Percentiles rank a stretch among this genome's conserved stretches.
phyloP scores from a whole-genome alignment of 306 rosid species.

The Canavalia ensiformis region DNA sequence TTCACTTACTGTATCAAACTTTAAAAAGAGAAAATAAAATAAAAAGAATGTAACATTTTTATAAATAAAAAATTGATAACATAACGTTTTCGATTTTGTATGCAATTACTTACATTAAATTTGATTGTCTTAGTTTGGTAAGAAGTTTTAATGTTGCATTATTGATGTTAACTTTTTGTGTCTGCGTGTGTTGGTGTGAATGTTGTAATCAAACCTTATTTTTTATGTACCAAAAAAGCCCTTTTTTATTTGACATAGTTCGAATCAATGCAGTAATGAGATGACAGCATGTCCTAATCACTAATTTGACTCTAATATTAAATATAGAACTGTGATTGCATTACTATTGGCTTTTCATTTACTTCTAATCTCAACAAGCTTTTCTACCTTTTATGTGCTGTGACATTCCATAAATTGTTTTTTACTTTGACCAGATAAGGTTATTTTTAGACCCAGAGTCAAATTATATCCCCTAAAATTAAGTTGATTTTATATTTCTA shows the following conservation, averaged over 20 bases:
- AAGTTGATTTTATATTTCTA: background rate
- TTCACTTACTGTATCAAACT: too few relatives aligned
- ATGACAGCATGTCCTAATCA: background rate
- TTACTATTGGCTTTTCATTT: slow-evolving; percentile 1
- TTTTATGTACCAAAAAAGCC: too few relatives aligned
- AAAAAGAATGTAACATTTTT: too few relatives aligned
- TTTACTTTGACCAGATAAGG: background rate
- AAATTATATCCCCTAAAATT: background rate
- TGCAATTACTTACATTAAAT: too few relatives aligned
- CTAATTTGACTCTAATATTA: background rate
- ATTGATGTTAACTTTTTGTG: too few relatives aligned
- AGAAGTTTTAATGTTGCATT: too few relatives aligned
- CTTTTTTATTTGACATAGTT: background rate
- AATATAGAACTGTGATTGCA: background rate
- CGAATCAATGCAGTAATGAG: background rate
- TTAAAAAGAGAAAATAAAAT: too few relatives aligned
- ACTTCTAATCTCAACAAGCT: background rate
- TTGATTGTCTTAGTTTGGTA: too few relatives aligned
- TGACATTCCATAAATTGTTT: background rate
- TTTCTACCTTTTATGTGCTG: slow-evolving; percentile 22
- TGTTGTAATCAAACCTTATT: too few relatives aligned
- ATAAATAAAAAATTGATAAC: too few relatives aligned
- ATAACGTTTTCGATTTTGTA: too few relatives aligned
- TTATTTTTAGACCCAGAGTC: background rate
- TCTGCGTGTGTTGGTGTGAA: too few relatives aligned